Evolutionary conservation across 148 eudicot species (phyloP), one percentile per base, ranked within the genome.

Genomic region (Fagopyrum esculentum): DNA sequence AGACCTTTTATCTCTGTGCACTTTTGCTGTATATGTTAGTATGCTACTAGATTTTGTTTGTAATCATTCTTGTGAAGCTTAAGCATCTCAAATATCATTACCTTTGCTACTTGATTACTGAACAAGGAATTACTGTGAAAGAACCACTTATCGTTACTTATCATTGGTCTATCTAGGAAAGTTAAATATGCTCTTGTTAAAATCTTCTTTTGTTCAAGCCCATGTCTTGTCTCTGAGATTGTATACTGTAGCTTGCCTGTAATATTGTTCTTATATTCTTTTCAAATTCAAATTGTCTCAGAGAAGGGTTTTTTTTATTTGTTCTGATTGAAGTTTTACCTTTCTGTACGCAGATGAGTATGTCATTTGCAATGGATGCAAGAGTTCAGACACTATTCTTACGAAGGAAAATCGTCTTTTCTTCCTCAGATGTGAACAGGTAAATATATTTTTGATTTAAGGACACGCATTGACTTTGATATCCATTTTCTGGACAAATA

Each of bases 341-440:
- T 19, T 73, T 19, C 19, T 71, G 63, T 35, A 55, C 71, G 45
- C 79, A 95, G 97, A 95, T 87, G 98, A 92, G 73, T 95, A 95
- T 80, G 97, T 95, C 75, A 92, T 95, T 72, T 95, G 98, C 85
- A 90, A 90, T 86, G 98, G 98, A 40, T 92, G 98, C 81, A 95
- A 95, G 79, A 92, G 98, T 79, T 90, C 98, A 29, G 99, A 95
- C 83, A 95, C 99, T 30, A 89, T 95, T 79, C 90, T 95, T 60
- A 86, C 96, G 0, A 94, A 94, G 82, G 96, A 94, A 80, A 91
- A 94, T 66, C 87, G 97, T 68, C 92, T 95, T 73, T 86, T 90
- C 84, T 95, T 95, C 75, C 94, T 92, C 78, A 81, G 99, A 86
- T 95, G 99, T 77, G 94, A 95, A 82, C 95, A 95, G 99, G 97